phyloP scores from a whole-genome alignment of 2,329 filamentous ascomycete genomes.

The Trichoderma lentiforme region DNA sequence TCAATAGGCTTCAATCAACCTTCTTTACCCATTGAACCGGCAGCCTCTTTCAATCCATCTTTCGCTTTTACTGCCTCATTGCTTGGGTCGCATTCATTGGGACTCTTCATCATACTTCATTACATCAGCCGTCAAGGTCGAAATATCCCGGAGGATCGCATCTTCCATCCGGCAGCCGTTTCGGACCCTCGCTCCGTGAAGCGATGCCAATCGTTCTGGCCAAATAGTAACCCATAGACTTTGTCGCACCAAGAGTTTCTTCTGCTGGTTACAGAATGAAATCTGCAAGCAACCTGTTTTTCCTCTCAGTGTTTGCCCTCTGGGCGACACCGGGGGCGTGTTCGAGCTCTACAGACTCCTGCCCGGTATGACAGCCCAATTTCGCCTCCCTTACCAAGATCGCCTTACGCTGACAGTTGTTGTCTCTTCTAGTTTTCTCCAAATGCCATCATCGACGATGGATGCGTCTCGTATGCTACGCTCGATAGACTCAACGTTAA shows the following conservation, averaged over 20 bases:
- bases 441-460: constrained; percentile 84
- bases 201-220: background rate
- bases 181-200: background rate
- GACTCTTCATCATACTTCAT: background rate
- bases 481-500: constrained; percentile 79
- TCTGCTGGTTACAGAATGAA: constrained; percentile 40
- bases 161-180: background rate
- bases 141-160: background rate
- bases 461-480: constrained; percentile 88
- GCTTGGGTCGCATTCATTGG: background rate
- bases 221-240: background rate
- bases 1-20: background rate
- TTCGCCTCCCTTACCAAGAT: background rate
- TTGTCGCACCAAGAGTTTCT: background rate
- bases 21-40: background rate
- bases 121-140: background rate
- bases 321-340: constrained; percentile 50
- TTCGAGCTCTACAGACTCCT: constrained; percentile 44
- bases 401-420: constrained; percentile 36
- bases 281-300: constrained; percentile 53
- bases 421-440: constrained; percentile 68
- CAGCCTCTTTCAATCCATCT: background rate
- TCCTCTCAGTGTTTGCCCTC: constrained; percentile 54
- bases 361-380: constrained; percentile 45
- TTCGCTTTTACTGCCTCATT: background rate